These are phyloP conservation scores for Phaffomyces thermotolerans DNA, from an alignment of 805 yeast genomes.

Conservation along the genomic window DNA sequence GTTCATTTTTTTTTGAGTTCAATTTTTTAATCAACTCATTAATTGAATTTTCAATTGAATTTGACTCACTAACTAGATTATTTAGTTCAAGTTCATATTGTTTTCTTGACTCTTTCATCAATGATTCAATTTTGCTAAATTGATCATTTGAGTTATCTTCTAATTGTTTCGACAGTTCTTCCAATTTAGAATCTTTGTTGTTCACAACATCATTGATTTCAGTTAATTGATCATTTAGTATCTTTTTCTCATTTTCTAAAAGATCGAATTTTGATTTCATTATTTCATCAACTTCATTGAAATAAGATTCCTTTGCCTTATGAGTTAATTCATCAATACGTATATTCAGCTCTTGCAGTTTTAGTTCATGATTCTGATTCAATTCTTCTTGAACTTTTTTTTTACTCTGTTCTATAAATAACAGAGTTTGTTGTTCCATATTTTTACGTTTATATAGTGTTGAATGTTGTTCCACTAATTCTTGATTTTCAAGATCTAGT, in stretches of 20 bases:
- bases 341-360: too few relatives aligned
- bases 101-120: slow-evolving; percentile 1
- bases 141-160: neutral
- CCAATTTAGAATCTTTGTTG: neutral
- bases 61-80: neutral
- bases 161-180: neutral
- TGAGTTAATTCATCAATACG: too few relatives aligned
- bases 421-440: too few relatives aligned
- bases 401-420: too few relatives aligned
- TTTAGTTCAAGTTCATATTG: slow-evolving; percentile 1
- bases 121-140: neutral
- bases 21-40: slow-evolving; percentile 6
- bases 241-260: slow-evolving; percentile 21
- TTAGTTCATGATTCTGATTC: too few relatives aligned
- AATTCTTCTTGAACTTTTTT: too few relatives aligned
- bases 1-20: neutral
- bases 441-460: too few relatives aligned
- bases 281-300: neutral
- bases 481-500: too few relatives aligned
- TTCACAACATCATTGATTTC: neutral
- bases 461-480: too few relatives aligned
- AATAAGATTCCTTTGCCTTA: too few relatives aligned
- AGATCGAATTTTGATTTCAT: slow-evolving; percentile 19
- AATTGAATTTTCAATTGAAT: neutral
- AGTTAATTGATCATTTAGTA: neutral